A percentile compares a stretch with the other conserved stretches of the same genome.
phyloP scores from a whole-genome alignment of 805 yeast genomes.

The Candida koratica region DNA sequence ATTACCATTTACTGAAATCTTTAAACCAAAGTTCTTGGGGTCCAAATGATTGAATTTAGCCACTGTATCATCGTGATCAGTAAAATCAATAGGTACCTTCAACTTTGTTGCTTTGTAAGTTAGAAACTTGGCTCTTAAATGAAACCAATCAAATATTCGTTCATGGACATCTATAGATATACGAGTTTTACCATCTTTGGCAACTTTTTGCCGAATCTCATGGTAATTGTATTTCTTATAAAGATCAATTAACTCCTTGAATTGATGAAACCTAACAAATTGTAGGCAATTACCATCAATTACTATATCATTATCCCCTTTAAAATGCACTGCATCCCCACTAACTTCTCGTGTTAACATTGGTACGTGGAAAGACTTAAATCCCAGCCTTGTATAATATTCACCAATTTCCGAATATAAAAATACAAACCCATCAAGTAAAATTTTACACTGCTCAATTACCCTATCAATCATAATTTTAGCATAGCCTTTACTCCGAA shows the following conservation, averaged over 20 bases:
- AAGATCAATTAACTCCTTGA: slow-evolving; percentile 21
- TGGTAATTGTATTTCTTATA: slow-evolving; percentile 20
- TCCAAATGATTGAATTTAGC: slow-evolving; percentile 21
- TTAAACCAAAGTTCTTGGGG: slow-evolving; percentile 33
- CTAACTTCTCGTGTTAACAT: slow-evolving; percentile 15
- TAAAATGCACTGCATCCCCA: not conserved
- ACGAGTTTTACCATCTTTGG: slow-evolving; percentile 29
- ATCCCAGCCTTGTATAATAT: slow-evolving; percentile 36
- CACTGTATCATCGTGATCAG: slow-evolving; percentile 17
- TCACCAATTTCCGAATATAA: slow-evolving; percentile 44
- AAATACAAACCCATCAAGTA: slow-evolving; percentile 29
- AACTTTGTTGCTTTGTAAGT: slow-evolving; percentile 7
- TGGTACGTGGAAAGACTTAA: slow-evolving; percentile 25
- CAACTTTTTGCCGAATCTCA: slow-evolving; percentile 18
- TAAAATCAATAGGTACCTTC: slow-evolving; percentile 1
- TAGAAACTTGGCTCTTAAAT: slow-evolving; percentile 33
- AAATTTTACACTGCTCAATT: slow-evolving; percentile 26
- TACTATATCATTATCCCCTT: not conserved
- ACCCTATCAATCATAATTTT: slow-evolving; percentile 37
- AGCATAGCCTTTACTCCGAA: slow-evolving; percentile 37
- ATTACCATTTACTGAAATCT: slow-evolving; percentile 16
- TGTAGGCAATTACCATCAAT: slow-evolving; percentile 9
- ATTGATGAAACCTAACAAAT: slow-evolving; percentile 27
- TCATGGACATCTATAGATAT: slow-evolving; percentile 27
- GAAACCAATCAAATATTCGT: slow-evolving; percentile 39